Conservation (phyloP, 208 protist species). For the Trypanosoma mega region DNA sequence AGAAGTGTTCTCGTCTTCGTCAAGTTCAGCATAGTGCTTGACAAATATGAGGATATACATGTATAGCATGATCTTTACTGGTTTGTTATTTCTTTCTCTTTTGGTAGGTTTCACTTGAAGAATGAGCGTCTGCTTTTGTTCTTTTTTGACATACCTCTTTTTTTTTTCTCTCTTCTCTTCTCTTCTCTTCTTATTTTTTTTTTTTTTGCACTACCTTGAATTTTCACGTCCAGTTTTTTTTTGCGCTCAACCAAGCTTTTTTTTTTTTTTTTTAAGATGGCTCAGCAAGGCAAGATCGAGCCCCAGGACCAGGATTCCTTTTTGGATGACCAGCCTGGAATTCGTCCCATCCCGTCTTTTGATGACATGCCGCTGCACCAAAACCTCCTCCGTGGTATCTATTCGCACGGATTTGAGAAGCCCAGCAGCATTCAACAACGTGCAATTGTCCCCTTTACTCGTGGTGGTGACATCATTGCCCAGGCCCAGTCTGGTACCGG, state of each 20-base stretch:
- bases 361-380: slow-evolving; percentile 98
- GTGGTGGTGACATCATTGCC: slow-evolving; percentile 96
- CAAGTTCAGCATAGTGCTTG: not conserved
- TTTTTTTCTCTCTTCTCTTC: not conserved
- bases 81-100: too few relatives aligned
- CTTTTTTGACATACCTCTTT: too few relatives aligned
- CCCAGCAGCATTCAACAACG: slow-evolving; percentile 99
- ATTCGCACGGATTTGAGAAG: slow-evolving; percentile 99
- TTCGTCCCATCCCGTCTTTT: slow-evolving; percentile 93
- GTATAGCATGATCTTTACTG: too few relatives aligned
- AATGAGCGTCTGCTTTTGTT: too few relatives aligned
- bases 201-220: slow-evolving; percentile 8
- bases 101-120: too few relatives aligned
- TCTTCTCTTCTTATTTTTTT: slow-evolving; percentile 5
- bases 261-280: slow-evolving; percentile 75
- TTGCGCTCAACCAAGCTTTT: slow-evolving; percentile 45
- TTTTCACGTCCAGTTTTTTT: slow-evolving; percentile 29
- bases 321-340: slow-evolving; percentile 85
- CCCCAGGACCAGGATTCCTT: slow-evolving; percentile 92
- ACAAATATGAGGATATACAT: slow-evolving; percentile 4
- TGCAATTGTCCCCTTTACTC: slow-evolving; percentile 97
- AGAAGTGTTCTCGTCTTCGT: slow-evolving; percentile 13
- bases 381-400: slow-evolving; percentile 97
- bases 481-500: slow-evolving; percentile 96
- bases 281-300: slow-evolving; percentile 71